A percentile compares a stretch with the other conserved stretches of the same genome.
Conservation (phyloP, 352 stramenopile species). For the Phytophthora tentaculata region DNA sequence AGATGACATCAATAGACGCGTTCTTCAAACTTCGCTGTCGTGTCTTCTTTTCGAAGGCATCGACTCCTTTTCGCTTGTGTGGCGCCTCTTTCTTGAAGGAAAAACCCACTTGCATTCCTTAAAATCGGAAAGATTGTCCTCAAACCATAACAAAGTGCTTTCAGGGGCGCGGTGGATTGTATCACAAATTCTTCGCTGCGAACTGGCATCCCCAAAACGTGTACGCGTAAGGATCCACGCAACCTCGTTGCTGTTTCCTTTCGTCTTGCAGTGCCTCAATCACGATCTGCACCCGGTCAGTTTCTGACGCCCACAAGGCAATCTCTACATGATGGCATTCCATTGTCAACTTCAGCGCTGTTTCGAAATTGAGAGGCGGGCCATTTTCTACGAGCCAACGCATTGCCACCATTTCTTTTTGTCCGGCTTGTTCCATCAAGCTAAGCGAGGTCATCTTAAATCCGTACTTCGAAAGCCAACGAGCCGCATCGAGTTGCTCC, state of each 20-base stretch:
- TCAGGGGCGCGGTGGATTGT: neutral
- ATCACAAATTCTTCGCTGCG: neutral
- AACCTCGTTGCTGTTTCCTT: too few relatives aligned
- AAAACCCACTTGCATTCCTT: neutral
- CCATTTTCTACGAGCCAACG: conserved; percentile 4
- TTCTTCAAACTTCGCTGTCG: neutral
- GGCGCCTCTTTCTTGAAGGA: neutral
- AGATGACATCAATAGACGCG: neutral
- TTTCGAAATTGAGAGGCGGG: neutral
- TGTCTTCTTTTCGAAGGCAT: neutral
- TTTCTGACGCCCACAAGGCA: conserved; percentile 1
- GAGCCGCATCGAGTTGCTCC: neutral
- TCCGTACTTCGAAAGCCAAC: conserved; percentile 6
- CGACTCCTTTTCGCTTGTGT: neutral
- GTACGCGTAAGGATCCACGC: neutral
- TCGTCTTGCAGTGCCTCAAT: too few relatives aligned
- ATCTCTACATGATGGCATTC: neutral
- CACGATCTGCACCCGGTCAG: neutral
- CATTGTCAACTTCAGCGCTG: neutral
- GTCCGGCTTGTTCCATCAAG: neutral
- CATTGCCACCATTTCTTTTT: neutral
- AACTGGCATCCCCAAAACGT: neutral
- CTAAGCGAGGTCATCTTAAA: neutral
- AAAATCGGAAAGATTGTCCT: neutral
- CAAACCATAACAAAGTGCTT: neutral